Base-by-base conservation (phyloP, 768 basidiomycete species). In the Leccinum truebloodii region DNA sequence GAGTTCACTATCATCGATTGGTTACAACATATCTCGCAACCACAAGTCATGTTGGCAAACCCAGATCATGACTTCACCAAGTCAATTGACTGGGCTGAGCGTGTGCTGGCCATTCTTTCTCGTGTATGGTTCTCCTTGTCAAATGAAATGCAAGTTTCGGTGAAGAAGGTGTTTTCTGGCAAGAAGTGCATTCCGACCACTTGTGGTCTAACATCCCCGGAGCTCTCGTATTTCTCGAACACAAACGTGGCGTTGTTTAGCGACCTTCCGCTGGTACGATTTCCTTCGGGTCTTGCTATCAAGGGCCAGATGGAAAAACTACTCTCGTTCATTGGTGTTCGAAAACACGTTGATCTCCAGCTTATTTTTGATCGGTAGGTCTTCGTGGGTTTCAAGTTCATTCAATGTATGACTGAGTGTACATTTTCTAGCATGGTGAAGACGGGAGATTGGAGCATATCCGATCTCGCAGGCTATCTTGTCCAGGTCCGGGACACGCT, bases 291-390 rank as follows among this genome's bases (percentile, higher is more conserved):
- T 2, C 66, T 76, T 2, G 56, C 71, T 0, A 77, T 95, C 64
- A 94, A 90, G 70, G 88, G 87, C 1, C 73, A 79, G 5, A 70
- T 93, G 64, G 94, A 95, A 69, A 88, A 84, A 63, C 72, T 93
- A 3, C 74, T 94, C 6, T 77, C 83, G 30, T 83, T 81, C 2
- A 76, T 98, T 0, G 96, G 94, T 12, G 92, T 98, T 12, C 84
- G 94, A 18, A 92, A 87, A 70, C 94, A 95, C 63, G 94, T 98
- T 7, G 92, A 98, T 61, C 79, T 98, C 2, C 95, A 98, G 71
- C 78, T 97, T 3, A 83, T 99, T n/a, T 99, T 99, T 70, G 85
- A 89, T 57, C 82, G 95, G 88, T 91, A 56, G 53, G 79, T 65
- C 2, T 10, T 46, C 10, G n/a, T 32, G 46, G 50, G 18, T 49